phyloP scores from a whole-genome alignment of 768 basidiomycete species.

The Saitozyma sp. region DNA sequence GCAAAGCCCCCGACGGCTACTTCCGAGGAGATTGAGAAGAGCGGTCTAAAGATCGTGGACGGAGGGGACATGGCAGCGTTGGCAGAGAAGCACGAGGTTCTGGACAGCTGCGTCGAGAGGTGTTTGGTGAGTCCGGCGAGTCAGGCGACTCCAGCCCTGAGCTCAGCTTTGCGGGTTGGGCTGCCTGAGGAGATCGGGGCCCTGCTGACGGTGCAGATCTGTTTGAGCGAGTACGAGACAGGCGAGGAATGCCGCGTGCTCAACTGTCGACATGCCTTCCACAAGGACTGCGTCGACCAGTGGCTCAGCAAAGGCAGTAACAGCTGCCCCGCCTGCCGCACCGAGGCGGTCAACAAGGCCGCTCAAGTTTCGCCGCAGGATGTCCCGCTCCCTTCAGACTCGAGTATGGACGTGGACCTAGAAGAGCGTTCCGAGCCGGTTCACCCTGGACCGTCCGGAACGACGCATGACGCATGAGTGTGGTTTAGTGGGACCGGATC shows the following conservation, averaged over 20 bases:
- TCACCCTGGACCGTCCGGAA: too few relatives aligned
- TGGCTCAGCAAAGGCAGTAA: conserved; percentile 85
- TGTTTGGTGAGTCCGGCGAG: conserved; percentile 58
- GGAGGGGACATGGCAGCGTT: conserved; percentile 60
- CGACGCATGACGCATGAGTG: too few relatives aligned
- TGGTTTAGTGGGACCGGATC: too few relatives aligned
- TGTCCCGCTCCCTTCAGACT: too few relatives aligned
- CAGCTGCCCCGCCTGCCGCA: conserved; percentile 89
- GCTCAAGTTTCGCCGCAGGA: too few relatives aligned
- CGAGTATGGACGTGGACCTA: too few relatives aligned
- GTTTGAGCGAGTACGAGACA: conserved; percentile 77
- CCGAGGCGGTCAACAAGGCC: conserved; percentile 31
- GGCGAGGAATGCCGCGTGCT: conserved; percentile 80
- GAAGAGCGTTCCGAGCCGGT: too few relatives aligned
- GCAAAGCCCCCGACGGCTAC: conserved; percentile 66
- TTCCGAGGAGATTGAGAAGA: conserved; percentile 78
- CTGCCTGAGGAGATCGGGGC: not conserved
- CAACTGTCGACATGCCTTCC: conserved; percentile 85
- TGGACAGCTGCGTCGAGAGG: conserved; percentile 73
- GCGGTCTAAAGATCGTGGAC: conserved; percentile 75
- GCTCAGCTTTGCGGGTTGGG: too few relatives aligned
- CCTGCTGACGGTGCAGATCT: conserved; percentile 57
- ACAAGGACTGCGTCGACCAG: conserved; percentile 76
- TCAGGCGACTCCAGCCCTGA: too few relatives aligned
- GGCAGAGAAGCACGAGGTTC: conserved; percentile 65